Evolutionary conservation across 805 yeast species (phyloP), one percentile per base, ranked within the genome.

Genomic region (Suhomyces kilbournensis): DNA sequence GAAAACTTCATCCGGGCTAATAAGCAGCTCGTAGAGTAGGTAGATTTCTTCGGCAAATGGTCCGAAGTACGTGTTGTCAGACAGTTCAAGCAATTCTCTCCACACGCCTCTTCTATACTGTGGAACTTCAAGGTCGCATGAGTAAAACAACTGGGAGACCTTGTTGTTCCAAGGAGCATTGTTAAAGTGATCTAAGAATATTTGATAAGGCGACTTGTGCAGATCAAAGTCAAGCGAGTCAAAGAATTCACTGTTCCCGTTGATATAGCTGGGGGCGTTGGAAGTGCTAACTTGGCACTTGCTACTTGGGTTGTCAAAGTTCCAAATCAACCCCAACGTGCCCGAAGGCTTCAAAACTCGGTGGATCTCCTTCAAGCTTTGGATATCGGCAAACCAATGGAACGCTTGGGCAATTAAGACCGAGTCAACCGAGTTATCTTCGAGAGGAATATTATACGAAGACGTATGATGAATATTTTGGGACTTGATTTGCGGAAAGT

Each of bases 371-470:
- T 67, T 63, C 32, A 84, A 59, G 0, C 85, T 68, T 7, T 67
- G 70, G 2, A 54, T 44, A 57, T 81, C 83, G n/a, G 81, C 75
- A 65, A 84, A 84, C 88, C 88, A 84, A 56, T 84, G 88, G 62
- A 79, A 84, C 0, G 82, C 88, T 58, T 84, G 88, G 0, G 88
- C 86, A 8, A 79, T 65, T 8, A 82, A 68, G 1, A 84, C 67
- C 0, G 78, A 75, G 62, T 83, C 87, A 19, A 74, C 71, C 0
- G 78, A 65, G 26, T 63, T 56, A 52, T 75, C 80, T 1, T 64
- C 68, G 1, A 76, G 54, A 1, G 86, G 85, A n/a, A 82, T 59
- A 1, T 66, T 56, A 57, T 79, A 79, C 19, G 81, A 72, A 6
- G 79, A 69, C 0, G 81, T 84, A 8, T 64, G 53, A 20, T 67